phyloP scores from a whole-genome alignment of 805 yeast genomes.

The Kodamaea hsintzibuensis region DNA sequence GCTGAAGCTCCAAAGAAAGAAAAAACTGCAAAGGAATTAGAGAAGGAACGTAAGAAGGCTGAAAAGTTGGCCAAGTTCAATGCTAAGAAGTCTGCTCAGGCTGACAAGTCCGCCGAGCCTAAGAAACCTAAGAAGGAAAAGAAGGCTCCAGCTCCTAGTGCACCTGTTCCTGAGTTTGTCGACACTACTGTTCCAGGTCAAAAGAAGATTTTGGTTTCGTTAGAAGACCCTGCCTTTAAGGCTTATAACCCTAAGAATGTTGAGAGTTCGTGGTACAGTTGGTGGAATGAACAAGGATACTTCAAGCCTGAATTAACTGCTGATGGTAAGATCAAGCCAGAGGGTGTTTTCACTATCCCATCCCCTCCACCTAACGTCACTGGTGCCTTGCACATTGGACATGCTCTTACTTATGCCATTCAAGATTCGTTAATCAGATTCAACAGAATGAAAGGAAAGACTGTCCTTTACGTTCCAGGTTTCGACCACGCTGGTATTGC shows the following conservation, averaged over 20 bases:
- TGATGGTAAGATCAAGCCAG: conserved; percentile 75
- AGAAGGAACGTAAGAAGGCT: conserved; percentile 85
- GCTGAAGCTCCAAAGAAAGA: conserved; percentile 19
- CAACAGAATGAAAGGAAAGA: conserved; percentile 96
- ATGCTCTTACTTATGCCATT: conserved; percentile 91
- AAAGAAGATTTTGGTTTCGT: conserved; percentile 80
- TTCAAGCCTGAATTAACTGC: conserved; percentile 83
- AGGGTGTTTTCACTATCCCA: conserved; percentile 86
- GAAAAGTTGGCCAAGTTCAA: conserved; percentile 84
- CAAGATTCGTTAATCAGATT: conserved; percentile 92
- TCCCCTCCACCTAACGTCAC: conserved; percentile 99
- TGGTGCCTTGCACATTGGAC: conserved; percentile 98
- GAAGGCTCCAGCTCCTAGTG: conserved; percentile 66
- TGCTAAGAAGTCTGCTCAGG: conserved; percentile 72
- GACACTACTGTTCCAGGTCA: conserved; percentile 88
- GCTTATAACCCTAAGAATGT: conserved; percentile 92
- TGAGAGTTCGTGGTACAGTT: conserved; percentile 94
- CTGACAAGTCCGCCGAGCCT: conserved; percentile 6
- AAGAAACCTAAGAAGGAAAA: conserved; percentile 57
- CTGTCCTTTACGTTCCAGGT: conserved; percentile 91
- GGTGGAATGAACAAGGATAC: conserved; percentile 92
- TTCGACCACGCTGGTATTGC: conserved; percentile 99
- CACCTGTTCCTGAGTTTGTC: conserved; percentile 78
- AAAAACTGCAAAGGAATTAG: conserved; percentile 78
- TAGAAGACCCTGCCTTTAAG: conserved; percentile 91